Conservation (phyloP, 192 early-diverging fungal species). For the Thamnidium elegans region DNA sequence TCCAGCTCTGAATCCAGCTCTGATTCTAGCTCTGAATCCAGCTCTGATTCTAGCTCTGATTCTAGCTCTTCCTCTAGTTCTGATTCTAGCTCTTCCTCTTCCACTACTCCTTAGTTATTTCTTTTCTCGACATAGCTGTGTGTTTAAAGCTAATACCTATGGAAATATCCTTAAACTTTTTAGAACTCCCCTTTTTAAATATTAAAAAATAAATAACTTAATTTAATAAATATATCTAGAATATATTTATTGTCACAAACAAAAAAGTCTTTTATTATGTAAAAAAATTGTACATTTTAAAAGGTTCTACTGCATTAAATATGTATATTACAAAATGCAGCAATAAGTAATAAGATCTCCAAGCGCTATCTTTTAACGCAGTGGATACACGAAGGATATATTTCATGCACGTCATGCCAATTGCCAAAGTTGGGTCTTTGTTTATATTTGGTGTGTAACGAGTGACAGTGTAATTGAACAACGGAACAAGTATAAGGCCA, state of each 20-base stretch:
- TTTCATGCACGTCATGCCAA: too few species aligned
- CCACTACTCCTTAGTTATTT: background rate
- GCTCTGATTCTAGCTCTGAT: background rate
- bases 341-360: too few species aligned
- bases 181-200: background rate
- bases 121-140: too few species aligned
- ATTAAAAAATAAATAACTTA: background rate
- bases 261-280: background rate
- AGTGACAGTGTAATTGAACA: too few species aligned
- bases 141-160: background rate
- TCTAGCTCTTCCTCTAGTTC: background rate
- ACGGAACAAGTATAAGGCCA: too few species aligned
- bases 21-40: background rate
- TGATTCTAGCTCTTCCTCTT: background rate
- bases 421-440: too few species aligned
- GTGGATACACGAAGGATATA: too few species aligned
- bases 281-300: background rate
- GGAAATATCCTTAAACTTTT: slow-evolving; percentile 2
- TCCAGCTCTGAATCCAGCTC: background rate
- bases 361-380: too few species aligned
- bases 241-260: background rate
- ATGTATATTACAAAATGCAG: too few species aligned
- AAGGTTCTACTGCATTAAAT: background rate
- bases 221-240: background rate
- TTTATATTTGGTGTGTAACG: too few species aligned